Evolutionary conservation across 2,329 filamentous ascomycete species (phyloP).

Genomic region (Alternaria ventricosa): DNA sequence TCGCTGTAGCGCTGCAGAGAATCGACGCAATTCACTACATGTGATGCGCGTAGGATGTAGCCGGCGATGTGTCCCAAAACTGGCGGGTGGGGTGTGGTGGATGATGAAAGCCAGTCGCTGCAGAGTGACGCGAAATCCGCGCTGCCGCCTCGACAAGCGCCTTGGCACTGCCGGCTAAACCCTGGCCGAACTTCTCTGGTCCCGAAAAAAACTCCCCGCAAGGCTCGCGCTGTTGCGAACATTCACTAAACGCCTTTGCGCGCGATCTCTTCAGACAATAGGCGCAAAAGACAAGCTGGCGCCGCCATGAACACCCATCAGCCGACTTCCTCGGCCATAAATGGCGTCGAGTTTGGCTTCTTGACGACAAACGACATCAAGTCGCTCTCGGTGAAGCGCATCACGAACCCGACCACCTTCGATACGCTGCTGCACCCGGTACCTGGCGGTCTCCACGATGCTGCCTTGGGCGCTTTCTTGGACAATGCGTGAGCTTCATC

Average conservation of each 20-base stretch:
- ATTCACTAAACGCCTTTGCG: slow-evolving; percentile 18
- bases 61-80: neutral
- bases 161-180: slow-evolving; percentile 34
- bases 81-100: neutral
- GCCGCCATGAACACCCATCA: slow-evolving; percentile 61
- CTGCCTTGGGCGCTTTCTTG: slow-evolving; percentile 87
- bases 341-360: slow-evolving; percentile 88
- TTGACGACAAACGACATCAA: slow-evolving; percentile 83
- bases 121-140: slow-evolving; percentile 24
- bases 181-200: slow-evolving; percentile 37
- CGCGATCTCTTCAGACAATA: slow-evolving; percentile 16
- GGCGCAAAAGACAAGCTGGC: slow-evolving; percentile 18
- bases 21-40: neutral
- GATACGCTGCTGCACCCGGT: slow-evolving; percentile 89
- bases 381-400: slow-evolving; percentile 88
- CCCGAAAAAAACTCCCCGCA: slow-evolving; percentile 40
- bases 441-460: slow-evolving; percentile 89
- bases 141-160: slow-evolving; percentile 7
- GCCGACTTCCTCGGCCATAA: slow-evolving; percentile 82
- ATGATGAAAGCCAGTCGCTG: slow-evolving; percentile 7
- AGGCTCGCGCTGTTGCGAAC: slow-evolving; percentile 17
- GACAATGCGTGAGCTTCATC: slow-evolving; percentile 72
- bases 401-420: slow-evolving; percentile 93
- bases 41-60: neutral
- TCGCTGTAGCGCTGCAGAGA: neutral